Conservation (phyloP, 2,329 filamentous ascomycete species). For the Hyphodiscus sp. region DNA sequence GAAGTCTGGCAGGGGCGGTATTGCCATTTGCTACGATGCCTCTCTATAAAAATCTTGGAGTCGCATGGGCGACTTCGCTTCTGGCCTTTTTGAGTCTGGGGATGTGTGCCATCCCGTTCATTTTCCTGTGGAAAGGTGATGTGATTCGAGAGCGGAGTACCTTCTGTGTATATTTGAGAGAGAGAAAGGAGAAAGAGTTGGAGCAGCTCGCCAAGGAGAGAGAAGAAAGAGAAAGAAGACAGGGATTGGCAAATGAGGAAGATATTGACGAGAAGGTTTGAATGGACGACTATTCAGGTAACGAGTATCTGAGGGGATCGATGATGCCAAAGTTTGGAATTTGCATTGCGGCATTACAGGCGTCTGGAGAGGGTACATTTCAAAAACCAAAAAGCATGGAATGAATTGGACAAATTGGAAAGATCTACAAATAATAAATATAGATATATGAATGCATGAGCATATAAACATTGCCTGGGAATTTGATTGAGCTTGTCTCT, state of each 20-base stretch:
- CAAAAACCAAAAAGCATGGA: too few relatives aligned
- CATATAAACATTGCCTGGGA: too few relatives aligned
- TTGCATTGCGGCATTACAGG: too few relatives aligned
- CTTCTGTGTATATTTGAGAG: slow-evolving; percentile 44
- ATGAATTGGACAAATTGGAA: too few relatives aligned
- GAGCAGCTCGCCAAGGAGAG: slow-evolving; percentile 19
- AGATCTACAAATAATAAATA: too few relatives aligned
- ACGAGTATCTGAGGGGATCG: too few relatives aligned
- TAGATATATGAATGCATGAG: too few relatives aligned
- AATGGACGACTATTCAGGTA: background rate
- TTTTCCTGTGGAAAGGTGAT: slow-evolving; percentile 43
- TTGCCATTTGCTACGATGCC: slow-evolving; percentile 41
- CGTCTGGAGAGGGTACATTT: too few relatives aligned
- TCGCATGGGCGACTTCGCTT: slow-evolving; percentile 41
- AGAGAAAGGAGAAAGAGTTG: slow-evolving; percentile 28
- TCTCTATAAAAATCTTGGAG: slow-evolving; percentile 39
- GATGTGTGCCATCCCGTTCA: slow-evolving; percentile 44
- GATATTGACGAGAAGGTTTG: background rate
- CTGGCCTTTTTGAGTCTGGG: slow-evolving; percentile 42
- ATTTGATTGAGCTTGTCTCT: too few relatives aligned
- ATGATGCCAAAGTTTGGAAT: too few relatives aligned
- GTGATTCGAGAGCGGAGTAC: slow-evolving; percentile 38
- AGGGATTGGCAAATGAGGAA: background rate
- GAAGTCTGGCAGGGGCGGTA: slow-evolving; percentile 37
- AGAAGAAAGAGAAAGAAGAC: slow-evolving; percentile 1